Base-by-base conservation (phyloP, 495 filamentous ascomycete genomes). In the Neurospora sp. region DNA sequence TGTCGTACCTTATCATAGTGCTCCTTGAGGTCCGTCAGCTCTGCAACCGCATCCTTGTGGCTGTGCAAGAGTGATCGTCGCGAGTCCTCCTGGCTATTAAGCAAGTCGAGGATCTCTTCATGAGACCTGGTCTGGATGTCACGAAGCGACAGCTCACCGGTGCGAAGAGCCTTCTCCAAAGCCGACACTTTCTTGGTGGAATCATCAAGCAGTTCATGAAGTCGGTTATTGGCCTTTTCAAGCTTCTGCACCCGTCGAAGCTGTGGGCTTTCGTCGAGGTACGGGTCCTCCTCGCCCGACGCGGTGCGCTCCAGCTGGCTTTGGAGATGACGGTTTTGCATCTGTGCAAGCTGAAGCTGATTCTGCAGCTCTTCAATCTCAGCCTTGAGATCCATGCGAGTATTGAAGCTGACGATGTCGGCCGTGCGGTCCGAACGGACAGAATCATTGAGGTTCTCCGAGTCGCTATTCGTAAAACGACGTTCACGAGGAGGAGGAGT, bases 151-250 rank as follows among this genome's bases (percentile, higher is more conserved):
- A 99, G 85, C 77, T 97, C 91, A n/a, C 96, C 96, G 38, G 90
- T 91, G 48, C 89, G 92, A 69, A 98, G 89, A 45, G 90, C 92
- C 77, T 92, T 93, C 81, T 98, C 96, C 35, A 99, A 82, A 2
- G 91, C 88, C 6, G 96, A 97, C 27, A 98, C 92, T 82, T 97
- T 97, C 85, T 94, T 94, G 8, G 92, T 85, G 3, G 96, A 98
- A 78, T 98, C 93, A 79, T 99, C 96, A 6, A 99, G 90, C 85
- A 96, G 91, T 73, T 97, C 94, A 76, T 99, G 95, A 17, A 99
- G 87, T 70, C 95, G 89, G 79, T 86, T 93, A 81, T 99, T 99
- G 74, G 92, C 96, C 73, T 94, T 90, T 79, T 98, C 95, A 16
- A 99, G 85, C 79, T 97, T 96, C 75, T 97, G 91, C 76, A 97